phyloP scores from a whole-genome alignment of 495 filamentous ascomycete genomes.

The Viridothelium virens region DNA sequence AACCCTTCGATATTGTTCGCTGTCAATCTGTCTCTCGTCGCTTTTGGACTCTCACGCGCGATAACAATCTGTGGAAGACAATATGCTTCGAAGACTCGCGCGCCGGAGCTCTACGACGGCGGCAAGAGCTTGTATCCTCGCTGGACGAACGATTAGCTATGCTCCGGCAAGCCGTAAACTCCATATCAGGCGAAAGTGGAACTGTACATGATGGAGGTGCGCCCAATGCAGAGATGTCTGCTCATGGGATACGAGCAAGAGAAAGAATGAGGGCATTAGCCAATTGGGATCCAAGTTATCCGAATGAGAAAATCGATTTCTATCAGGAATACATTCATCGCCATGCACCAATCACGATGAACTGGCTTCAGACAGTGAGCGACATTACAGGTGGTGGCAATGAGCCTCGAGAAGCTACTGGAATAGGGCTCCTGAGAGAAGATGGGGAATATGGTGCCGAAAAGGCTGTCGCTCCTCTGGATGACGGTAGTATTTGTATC shows the following conservation, averaged over 20 bases:
- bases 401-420: slow-evolving; percentile 45
- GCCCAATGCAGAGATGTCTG: slow-evolving; percentile 32
- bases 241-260: slow-evolving; percentile 27
- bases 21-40: slow-evolving; percentile 64
- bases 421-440: slow-evolving; percentile 57
- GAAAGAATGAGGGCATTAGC: slow-evolving; percentile 51
- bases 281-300: slow-evolving; percentile 76
- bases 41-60: slow-evolving; percentile 61
- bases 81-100: slow-evolving; percentile 65
- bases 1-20: slow-evolving; percentile 56
- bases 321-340: slow-evolving; percentile 84
- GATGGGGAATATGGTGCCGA: slow-evolving; percentile 42
- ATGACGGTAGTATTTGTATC: slow-evolving; percentile 76
- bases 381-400: slow-evolving; percentile 23
- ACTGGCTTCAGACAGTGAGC: slow-evolving; percentile 57
- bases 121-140: slow-evolving; percentile 36
- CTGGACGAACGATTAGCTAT: slow-evolving; percentile 27
- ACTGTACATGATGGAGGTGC: slow-evolving; percentile 18
- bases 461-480: slow-evolving; percentile 68
- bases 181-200: slow-evolving; percentile 22
- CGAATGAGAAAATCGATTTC: slow-evolving; percentile 62
- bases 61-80: slow-evolving; percentile 66
- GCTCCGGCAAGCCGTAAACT: slow-evolving; percentile 31
- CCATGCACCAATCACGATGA: slow-evolving; percentile 62
- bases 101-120: slow-evolving; percentile 44